A percentile compares a stretch with the other conserved stretches of the same genome.
Conservation (phyloP, 495 filamentous ascomycete species). For the Neurospora sp. region DNA sequence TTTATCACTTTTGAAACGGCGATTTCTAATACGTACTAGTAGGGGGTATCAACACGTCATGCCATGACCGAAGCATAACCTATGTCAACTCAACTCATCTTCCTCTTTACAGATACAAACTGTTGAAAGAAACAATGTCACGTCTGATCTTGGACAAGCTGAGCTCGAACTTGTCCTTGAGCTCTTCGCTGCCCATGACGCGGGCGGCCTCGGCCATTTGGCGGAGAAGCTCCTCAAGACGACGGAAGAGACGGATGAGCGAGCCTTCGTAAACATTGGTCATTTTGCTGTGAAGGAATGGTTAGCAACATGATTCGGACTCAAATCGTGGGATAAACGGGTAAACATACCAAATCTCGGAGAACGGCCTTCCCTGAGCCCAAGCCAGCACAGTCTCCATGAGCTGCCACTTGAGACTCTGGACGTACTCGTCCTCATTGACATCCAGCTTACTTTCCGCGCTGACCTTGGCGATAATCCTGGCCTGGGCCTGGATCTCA, state of each 20-base stretch:
- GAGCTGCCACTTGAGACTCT: conserved; percentile 78
- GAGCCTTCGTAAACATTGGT: conserved; percentile 95
- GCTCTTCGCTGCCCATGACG: conserved; percentile 93
- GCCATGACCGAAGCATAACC: not conserved
- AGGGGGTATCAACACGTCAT: not conserved
- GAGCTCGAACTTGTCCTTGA: conserved; percentile 81
- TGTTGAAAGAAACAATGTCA: conserved; percentile 90
- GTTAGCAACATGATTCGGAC: not conserved
- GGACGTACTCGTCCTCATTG: conserved; percentile 85
- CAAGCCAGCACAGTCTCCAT: conserved; percentile 96
- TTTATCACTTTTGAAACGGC: too few relatives aligned
- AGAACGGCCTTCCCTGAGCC: conserved; percentile 85
- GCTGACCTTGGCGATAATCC: conserved; percentile 82
- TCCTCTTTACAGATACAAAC: conserved; percentile 62
- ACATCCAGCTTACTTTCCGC: conserved; percentile 83
- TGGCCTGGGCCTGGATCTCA: conserved; percentile 75
- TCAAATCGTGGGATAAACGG: not conserved
- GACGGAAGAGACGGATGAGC: conserved; percentile 89
- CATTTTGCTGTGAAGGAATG: conserved; percentile 64
- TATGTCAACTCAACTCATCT: not conserved
- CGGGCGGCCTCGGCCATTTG: conserved; percentile 96
- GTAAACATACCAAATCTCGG: conserved; percentile 78
- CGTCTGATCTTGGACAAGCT: conserved; percentile 74
- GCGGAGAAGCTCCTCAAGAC: conserved; percentile 87
- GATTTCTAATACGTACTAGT: too few relatives aligned